Conservation (phyloP, 2,329 filamentous ascomycete genomes). For the Botrytis elliptica region DNA sequence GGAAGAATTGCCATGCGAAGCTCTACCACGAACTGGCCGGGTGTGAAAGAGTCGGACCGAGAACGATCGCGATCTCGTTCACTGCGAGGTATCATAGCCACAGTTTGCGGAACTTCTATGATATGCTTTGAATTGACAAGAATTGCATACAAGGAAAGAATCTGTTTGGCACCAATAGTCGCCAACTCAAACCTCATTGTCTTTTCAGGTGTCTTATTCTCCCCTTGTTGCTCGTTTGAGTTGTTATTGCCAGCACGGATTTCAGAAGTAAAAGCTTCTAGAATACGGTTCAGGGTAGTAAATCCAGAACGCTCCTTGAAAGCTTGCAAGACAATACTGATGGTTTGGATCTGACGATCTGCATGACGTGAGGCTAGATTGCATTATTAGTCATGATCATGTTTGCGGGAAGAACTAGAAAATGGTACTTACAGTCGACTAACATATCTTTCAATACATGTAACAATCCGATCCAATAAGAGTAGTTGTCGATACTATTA, state of each 20-base stretch:
- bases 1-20: constrained; percentile 78
- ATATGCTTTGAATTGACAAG: constrained; percentile 77
- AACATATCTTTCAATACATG: constrained; percentile 76
- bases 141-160: constrained; percentile 76
- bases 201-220: constrained; percentile 38
- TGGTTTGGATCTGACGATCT: constrained; percentile 49
- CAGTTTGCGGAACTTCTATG: constrained; percentile 68
- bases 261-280: constrained; percentile 65
- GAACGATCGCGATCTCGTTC: constrained; percentile 56
- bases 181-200: constrained; percentile 44
- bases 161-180: constrained; percentile 68
- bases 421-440: constrained; percentile 56
- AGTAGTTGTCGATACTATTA: constrained; percentile 62
- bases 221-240: constrained; percentile 32
- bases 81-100: constrained; percentile 49
- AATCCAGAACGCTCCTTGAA: constrained; percentile 84
- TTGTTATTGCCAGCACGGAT: constrained; percentile 42
- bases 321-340: constrained; percentile 76
- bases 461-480: constrained; percentile 80
- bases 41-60: constrained; percentile 59
- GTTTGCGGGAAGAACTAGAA: constrained; percentile 19
- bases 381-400: constrained; percentile 2
- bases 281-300: constrained; percentile 67
- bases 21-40: constrained; percentile 81
- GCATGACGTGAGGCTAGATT: constrained; percentile 28